Evolutionary conservation across 2,329 filamentous ascomycete species (phyloP), one percentile per base, ranked within the genome.

Genomic region (Hysterium pulicare): DNA sequence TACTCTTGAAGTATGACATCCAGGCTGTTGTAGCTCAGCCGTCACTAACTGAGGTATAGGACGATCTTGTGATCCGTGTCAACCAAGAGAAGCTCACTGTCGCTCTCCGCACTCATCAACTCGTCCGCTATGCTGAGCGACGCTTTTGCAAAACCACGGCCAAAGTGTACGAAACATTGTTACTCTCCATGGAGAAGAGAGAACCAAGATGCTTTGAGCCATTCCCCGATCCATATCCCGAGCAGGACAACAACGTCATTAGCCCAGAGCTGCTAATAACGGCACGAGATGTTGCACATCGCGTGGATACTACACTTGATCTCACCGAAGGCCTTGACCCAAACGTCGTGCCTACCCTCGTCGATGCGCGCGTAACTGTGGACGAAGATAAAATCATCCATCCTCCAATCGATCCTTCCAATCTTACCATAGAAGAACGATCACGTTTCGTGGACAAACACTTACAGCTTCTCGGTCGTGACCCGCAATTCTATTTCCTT

Each of bases 51-150:
- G 26, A 43, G n/a, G 2, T 7, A 20, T 15, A 94, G 83, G 78
- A 81, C 38, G 79, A 86, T 44, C 73, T 90, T 50, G 76, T 90
- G 26, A 73, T 97, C 37, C 81, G 84, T 21, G 74, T 96, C 41
- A 96, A 95, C 61, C 84, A 88, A 57, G 85, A 90, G 42, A 94
- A 91, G 64, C 87, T 89, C 45, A 74, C 84, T 5, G 87, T 96
- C 8, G 83, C 87, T 38, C 74, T 95, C 49, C 87, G 91, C 43
- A 95, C 89, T 55, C 78, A 84, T 50, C 81, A 82, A 16, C 81
- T 97, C 2, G 81, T 84, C 40, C 75, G 82, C n/a, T 79, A 90
- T 43, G 88, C 83, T 1, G 76, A 82, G 39, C 80, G 86, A 40
- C 75, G 79, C 23, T 77, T 93, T 16, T 87, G 90, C 33, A 75